These are phyloP conservation scores for Clavispora fructus DNA, from an alignment of 805 yeast genomes.

Conservation along the genomic window DNA sequence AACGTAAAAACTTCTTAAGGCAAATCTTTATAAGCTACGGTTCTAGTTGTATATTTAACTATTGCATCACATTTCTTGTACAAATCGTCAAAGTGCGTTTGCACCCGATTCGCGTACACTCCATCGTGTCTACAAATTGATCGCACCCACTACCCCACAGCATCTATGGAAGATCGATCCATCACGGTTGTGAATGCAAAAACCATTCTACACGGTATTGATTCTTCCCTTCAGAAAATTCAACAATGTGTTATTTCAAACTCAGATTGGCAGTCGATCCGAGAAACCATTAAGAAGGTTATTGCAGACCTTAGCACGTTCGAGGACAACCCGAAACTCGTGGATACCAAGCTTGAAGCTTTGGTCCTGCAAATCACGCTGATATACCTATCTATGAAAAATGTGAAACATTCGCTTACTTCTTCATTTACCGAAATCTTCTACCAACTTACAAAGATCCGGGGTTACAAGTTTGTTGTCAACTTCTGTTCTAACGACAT, in stretches of 20 bases:
- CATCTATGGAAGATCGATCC: neutral
- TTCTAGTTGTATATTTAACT: no score
- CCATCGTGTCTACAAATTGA: no score
- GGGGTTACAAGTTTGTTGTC: conserved; percentile 60
- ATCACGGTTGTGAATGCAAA: neutral
- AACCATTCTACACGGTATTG: neutral
- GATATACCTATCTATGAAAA: conserved; percentile 16
- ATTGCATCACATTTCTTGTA: neutral
- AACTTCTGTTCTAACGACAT: conserved; percentile 59
- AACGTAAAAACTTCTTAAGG: no score
- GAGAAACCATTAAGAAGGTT: neutral
- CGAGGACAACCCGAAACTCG: conserved; percentile 48
- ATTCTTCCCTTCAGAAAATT: neutral
- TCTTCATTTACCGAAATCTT: conserved; percentile 31
- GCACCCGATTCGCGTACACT: neutral
- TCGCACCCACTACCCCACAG: neutral
- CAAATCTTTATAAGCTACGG: no score
- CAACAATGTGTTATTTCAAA: neutral
- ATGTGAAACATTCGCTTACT: conserved; percentile 8
- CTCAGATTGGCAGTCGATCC: neutral
- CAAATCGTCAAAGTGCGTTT: neutral
- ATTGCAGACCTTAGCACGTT: conserved; percentile 39
- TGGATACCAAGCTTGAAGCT: conserved; percentile 36
- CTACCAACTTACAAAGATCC: conserved; percentile 58
- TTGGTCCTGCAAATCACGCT: conserved; percentile 26